Base-by-base conservation (phyloP, 1,284 basidiomycete species). In the Pterulicium gracile region DNA sequence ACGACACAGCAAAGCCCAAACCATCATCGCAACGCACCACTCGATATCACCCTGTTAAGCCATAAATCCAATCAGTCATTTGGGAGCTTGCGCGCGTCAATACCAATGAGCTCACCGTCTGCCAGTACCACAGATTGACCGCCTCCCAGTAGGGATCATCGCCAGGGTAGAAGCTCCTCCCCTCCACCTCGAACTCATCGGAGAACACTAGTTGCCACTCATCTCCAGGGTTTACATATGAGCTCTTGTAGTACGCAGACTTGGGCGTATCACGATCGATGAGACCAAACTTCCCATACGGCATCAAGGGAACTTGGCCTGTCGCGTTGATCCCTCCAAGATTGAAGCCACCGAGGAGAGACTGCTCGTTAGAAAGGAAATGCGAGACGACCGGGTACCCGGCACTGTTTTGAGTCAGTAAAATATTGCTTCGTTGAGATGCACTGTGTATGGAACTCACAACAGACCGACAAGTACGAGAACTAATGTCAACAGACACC, bases 291-390 rank as follows among this genome's bases (percentile, higher is more conserved):
- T 67, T 69, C 2, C 68, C 64, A n/a, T n/a, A n/a, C 4, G 49
- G 44, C 36, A 77, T 68, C 7, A 21, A 19, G 12, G 42, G 42
- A 14, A 43, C 42, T 61, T 77, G 74, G 10, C 77, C 77, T 3
- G 68, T 64, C 3, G 65, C 65, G 54, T 79, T 80, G 43, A 60
- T 70, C 2, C 78, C 79, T 27, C 79, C 79, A 15, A 80, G 52
- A 52, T 79, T 78, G 60, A 71, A 76, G 3, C 69, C 73, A 12
- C 67, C 67, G 10, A 52, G 50, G 10, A 14, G 18, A 20, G 18
- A 19, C n/a, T 21, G 22, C 22, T 22, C 5, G 22, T n/a, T n/a
- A 22, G 42, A 21, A 7, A 7, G 13, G 23, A 43, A 21, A 14
- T 13, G 23, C 19, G 19, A 21, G 19, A 24, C 23, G 7, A 43